A percentile compares a stretch with the other conserved stretches of the same genome.
Conservation (phyloP, 805 yeast species). For the Wickerhamiella hasegawae region DNA sequence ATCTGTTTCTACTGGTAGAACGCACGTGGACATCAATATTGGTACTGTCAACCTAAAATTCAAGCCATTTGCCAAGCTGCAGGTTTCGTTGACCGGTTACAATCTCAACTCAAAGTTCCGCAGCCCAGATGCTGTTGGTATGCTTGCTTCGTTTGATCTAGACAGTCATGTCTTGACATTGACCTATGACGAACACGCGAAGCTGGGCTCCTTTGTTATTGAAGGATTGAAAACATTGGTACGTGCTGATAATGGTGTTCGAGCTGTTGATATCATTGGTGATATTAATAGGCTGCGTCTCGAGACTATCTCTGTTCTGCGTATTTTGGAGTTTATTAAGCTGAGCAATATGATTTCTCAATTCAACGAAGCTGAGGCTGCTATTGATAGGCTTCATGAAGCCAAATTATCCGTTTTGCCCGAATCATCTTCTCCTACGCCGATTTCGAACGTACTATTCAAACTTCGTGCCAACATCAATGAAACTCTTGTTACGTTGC, state of each 20-base stretch:
- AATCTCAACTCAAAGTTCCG: constrained; percentile 1
- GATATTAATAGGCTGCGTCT: constrained; percentile 3
- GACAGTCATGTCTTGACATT: constrained; percentile 2
- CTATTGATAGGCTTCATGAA: background rate
- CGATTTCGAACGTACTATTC: background rate
- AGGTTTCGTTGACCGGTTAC: constrained; percentile 2
- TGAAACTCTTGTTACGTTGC: constrained; percentile 2
- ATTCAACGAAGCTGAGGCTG: background rate
- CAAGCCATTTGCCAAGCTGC: background rate
- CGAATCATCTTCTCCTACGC: too few species aligned
- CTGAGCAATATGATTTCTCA: too few species aligned
- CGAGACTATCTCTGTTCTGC: constrained; percentile 2
- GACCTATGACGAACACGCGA: background rate
- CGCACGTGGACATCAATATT: constrained; percentile 1
- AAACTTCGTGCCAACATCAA: background rate
- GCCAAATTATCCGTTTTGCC: background rate
- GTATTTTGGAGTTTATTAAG: too few species aligned
- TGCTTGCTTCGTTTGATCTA: constrained; percentile 3
- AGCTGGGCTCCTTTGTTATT: constrained; percentile 1
- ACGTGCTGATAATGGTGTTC: constrained; percentile 6
- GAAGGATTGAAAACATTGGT: constrained; percentile 2
- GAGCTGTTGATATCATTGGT: constrained; percentile 5
- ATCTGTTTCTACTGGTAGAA: background rate
- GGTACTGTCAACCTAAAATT: constrained; percentile 2
- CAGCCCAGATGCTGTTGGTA: constrained; percentile 2